Percentiles rank a stretch among this genome's conserved stretches.
These are phyloP conservation scores for Codiaeum variegatum DNA, from an alignment of 441 rosid genomes.

Conservation along the genomic window DNA sequence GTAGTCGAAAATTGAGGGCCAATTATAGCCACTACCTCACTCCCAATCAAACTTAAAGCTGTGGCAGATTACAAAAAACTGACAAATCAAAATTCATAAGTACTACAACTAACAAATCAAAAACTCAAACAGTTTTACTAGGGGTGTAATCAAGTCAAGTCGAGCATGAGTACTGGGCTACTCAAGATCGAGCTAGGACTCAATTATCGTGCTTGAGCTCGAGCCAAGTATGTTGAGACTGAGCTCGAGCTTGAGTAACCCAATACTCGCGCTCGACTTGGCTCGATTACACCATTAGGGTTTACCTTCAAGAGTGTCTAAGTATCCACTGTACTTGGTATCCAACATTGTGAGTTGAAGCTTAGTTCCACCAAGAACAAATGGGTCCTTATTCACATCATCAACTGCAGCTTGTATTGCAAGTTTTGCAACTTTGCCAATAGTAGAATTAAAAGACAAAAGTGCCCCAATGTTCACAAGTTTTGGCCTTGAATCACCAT, in stretches of 20 bases:
- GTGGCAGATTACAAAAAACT: background rate
- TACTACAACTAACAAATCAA: background rate
- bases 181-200: no score
- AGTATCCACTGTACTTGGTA: slow-evolving; percentile 56
- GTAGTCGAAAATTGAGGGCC: slow-evolving; percentile 76
- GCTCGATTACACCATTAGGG: no score
- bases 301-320: slow-evolving; percentile 58
- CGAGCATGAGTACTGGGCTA: no score
- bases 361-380: slow-evolving; percentile 46
- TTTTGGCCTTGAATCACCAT: background rate
- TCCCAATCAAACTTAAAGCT: slow-evolving; percentile 72
- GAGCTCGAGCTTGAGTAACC: no score
- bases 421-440: slow-evolving; percentile 63
- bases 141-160: no score
- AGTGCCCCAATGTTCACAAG: slow-evolving; percentile 51
- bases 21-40: slow-evolving; percentile 66
- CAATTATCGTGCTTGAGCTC: no score
- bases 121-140: no score
- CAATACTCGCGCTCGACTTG: no score
- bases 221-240: no score
- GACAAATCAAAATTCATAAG: background rate
- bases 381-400: slow-evolving; percentile 65
- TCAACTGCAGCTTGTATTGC: slow-evolving; percentile 66
- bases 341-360: slow-evolving; percentile 50
- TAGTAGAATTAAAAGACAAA: slow-evolving; percentile 40